Conservation (phyloP, 257 asterid genomes). For the Lycium ferocissimum region DNA sequence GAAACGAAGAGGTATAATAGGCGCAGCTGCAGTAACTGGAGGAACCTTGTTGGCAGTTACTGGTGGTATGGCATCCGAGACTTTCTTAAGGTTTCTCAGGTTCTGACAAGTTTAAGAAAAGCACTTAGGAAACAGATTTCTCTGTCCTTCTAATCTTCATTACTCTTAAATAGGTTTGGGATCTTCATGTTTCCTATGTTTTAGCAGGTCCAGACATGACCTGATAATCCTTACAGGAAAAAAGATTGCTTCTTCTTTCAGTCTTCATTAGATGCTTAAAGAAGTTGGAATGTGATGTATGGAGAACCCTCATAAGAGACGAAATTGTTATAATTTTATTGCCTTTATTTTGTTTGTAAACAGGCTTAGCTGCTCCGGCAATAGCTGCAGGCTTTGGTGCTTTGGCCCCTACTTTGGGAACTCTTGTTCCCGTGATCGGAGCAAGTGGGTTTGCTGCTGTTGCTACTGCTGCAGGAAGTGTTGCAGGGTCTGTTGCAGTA, state of each 20-base stretch:
- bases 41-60: slow-evolving; percentile 97
- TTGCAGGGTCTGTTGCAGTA: slow-evolving; percentile 96
- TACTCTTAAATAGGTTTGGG: no score
- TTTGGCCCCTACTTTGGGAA: slow-evolving; percentile 87
- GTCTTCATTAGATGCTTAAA: slow-evolving; percentile 17
- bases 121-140: neutral
- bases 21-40: slow-evolving; percentile 98
- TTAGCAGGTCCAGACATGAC: no score
- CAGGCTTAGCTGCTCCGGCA: slow-evolving; percentile 98
- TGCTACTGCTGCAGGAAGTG: slow-evolving; percentile 97
- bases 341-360: slow-evolving; percentile 29
- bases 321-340: neutral
- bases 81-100: slow-evolving; percentile 23
- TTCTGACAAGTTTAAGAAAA: neutral
- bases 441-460: slow-evolving; percentile 95
- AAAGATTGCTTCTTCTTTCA: neutral
- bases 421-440: slow-evolving; percentile 88
- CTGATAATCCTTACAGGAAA: neutral
- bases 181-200: no score
- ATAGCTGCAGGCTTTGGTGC: slow-evolving; percentile 96
- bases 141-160: neutral
- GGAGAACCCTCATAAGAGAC: neutral
- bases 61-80: slow-evolving; percentile 63
- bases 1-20: slow-evolving; percentile 95
- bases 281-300: neutral